Conservation (phyloP, 495 filamentous ascomycete species). For the Neurospora intermedia region DNA sequence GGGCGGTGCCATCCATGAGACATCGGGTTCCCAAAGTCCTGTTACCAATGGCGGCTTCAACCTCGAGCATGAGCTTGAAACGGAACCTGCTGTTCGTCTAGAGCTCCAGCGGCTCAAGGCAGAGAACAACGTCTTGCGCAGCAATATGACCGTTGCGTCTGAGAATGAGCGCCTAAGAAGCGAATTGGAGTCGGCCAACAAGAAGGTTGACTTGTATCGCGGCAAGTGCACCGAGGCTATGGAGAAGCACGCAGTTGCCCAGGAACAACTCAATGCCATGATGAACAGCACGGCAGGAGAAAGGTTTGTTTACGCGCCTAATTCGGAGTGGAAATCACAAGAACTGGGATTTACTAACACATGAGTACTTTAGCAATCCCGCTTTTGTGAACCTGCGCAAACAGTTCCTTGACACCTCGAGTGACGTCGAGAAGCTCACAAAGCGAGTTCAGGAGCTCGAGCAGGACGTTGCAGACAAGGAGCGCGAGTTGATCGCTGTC, state of each 20-base stretch:
- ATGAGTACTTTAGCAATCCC: conserved; percentile 27
- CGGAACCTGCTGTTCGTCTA: conserved; percentile 22
- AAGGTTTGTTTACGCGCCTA: conserved; percentile 34
- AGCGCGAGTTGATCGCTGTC: conserved; percentile 33
- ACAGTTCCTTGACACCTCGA: conserved; percentile 20
- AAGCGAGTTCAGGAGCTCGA: conserved; percentile 34
- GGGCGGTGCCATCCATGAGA: conserved; percentile 16
- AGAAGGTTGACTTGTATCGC: conserved; percentile 30
- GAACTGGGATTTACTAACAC: conserved; percentile 23
- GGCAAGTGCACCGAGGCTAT: conserved; percentile 35
- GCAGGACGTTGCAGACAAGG: conserved; percentile 30
- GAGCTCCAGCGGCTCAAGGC: conserved; percentile 42
- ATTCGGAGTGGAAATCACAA: conserved; percentile 6
- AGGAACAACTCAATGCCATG: conserved; percentile 40
- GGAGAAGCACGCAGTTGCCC: conserved; percentile 38
- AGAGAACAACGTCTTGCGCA: conserved; percentile 42
- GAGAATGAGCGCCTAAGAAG: conserved; percentile 38
- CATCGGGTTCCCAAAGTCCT: conserved; percentile 11
- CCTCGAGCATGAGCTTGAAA: conserved; percentile 34
- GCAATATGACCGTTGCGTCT: conserved; percentile 35
- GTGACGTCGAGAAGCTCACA: conserved; percentile 25
- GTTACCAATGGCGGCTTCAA: conserved; percentile 16
- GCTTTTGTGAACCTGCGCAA: conserved; percentile 28
- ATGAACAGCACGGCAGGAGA: conserved; percentile 34
- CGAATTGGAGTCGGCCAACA: conserved; percentile 35